A percentile compares a stretch with the other conserved stretches of the same genome.
phyloP scores from a whole-genome alignment of 1,284 basidiomycete genomes.

The Uromyces viciae-fabae region DNA sequence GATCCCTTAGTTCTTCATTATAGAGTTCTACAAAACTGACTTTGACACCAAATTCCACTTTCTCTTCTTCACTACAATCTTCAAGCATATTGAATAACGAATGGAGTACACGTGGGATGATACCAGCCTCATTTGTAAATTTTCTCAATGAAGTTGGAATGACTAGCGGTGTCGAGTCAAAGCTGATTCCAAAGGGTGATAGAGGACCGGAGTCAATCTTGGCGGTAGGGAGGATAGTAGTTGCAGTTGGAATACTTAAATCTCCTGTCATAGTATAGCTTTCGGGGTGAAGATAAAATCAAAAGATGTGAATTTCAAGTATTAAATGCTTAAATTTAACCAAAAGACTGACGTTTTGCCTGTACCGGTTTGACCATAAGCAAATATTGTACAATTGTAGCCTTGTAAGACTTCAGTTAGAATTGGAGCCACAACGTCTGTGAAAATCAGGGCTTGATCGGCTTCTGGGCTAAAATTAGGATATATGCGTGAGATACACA shows the following conservation, averaged over 20 bases:
- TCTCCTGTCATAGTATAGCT: conserved; percentile 46
- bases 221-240: conserved; percentile 45
- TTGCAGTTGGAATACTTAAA: conserved; percentile 43
- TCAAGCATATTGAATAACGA: conserved; percentile 87
- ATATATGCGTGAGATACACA: conserved; percentile 40
- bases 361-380: conserved; percentile 97
- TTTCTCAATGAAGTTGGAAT: conserved; percentile 64
- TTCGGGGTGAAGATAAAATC: not conserved
- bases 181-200: conserved; percentile 60
- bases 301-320: not conserved
- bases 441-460: conserved; percentile 89
- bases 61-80: conserved; percentile 46
- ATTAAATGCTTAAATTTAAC: not conserved
- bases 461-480: conserved; percentile 97
- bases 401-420: conserved; percentile 87
- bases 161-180: conserved; percentile 49
- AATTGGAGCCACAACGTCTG: conserved; percentile 87
- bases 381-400: conserved; percentile 98
- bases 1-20: conserved; percentile 96
- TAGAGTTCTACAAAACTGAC: conserved; percentile 96
- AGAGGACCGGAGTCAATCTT: conserved; percentile 8
- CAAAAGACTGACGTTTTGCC: conserved; percentile 70
- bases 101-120: conserved; percentile 94
- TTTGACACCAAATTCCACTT: conserved; percentile 82
- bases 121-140: conserved; percentile 83